Evolutionary conservation across 1,139 yeast genomes (phyloP), one percentile per base, ranked within the genome.

Genomic region (Taphrina pruni): DNA sequence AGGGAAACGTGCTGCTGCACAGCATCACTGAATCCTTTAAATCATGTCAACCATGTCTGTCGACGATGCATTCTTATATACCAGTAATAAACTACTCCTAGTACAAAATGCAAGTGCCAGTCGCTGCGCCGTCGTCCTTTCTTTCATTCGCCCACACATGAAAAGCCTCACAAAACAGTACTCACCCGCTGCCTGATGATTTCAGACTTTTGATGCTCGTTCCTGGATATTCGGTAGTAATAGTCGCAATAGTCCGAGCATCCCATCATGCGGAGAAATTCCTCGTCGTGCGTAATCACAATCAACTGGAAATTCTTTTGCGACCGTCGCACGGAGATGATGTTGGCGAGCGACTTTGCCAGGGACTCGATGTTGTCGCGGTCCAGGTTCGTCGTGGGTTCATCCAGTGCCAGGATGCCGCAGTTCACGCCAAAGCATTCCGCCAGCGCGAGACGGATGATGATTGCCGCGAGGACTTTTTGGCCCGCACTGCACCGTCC

Each of bases 401-500:
- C 99, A 79, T 95, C 99, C 57, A 95, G 81, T 0, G 98, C 97
- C 74, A 95, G 90, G 77, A 94, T 88, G 66, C 99, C 99, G 80
- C 97, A 94, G 76, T 89, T 91, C 0, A 87, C 84, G 8, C 99
- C 99, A 81, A 95, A 94, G 76, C 98, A 91, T 78, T 95, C 99
- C 0, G 98, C 96, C 65, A 95, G 81, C 0, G 98, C 97, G 70
- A 95, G 81, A 69, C 99, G 83, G 68, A 95, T 93, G 50, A 95
- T 87, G 67, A 95, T 92, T 69, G 96, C 88, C 0, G 99, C 97
- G 69, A 95, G 81, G 1, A 95, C 98, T 76, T 92, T 91, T 78
- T 95, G 99, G 0, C 99, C 99, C 0, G 99, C 99, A 1, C 97
- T 91, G 78, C 99, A 95, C 70, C 99, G 81, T 0, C 99, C 99